Conservation (phyloP, 139 green algal species). For the Coelastrella sp. region DNA sequence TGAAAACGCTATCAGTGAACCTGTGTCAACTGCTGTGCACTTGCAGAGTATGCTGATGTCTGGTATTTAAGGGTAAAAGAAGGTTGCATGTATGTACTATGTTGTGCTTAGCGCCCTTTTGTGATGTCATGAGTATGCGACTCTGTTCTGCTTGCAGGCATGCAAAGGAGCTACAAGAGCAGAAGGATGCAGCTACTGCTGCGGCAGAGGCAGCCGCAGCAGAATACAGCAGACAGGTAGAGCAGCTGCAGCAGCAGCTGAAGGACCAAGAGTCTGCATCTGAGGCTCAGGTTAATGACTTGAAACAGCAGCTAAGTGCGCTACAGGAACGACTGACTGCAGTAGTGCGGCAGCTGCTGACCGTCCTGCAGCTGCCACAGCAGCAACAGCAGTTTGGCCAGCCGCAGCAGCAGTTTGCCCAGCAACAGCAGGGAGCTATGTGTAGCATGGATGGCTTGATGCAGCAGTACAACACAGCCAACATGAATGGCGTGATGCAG, state of each 20-base stretch:
- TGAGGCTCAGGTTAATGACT: not conserved
- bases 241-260: constrained; percentile 36
- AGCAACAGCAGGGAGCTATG: not conserved
- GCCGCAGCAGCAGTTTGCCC: not conserved
- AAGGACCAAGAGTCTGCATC: constrained; percentile 17
- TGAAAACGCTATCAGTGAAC: not conserved
- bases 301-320: not conserved
- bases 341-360: not conserved
- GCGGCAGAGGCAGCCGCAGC: not conserved
- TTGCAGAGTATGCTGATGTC: no score
- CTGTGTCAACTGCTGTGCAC: no score
- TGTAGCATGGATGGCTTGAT: not conserved
- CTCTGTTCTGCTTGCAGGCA: constrained; percentile 18
- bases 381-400: constrained; percentile 29
- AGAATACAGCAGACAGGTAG: not conserved
- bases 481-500: no score
- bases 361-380: constrained; percentile 11
- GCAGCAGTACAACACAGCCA: not conserved
- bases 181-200: constrained; percentile 19
- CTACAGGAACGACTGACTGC: not conserved
- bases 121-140: not conserved
- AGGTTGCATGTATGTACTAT: no score
- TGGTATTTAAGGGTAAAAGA: no score
- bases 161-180: constrained; percentile 10
- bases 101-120: not conserved